Base-by-base conservation (phyloP, 192 early-diverging fungal species). In the Coemansia sp. region DNA sequence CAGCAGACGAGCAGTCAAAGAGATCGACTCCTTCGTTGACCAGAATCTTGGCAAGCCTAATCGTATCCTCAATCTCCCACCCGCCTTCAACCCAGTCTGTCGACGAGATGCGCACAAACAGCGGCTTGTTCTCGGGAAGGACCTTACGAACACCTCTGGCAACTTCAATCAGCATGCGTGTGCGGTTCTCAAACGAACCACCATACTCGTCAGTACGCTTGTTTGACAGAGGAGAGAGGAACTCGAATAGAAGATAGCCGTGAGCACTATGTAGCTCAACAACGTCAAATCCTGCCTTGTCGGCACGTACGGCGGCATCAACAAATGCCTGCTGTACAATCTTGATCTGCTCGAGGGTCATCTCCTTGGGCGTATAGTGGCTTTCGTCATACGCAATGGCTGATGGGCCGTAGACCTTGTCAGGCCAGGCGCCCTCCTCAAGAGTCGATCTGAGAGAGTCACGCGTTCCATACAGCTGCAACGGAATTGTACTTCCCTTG, bases 211-310 rank as follows among this genome's bases (percentile, higher is more conserved):
- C 96, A 0, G 91, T 94, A 54, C 96, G 86, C 22, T 82, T 47
- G 77, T 98, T 97, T 59, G 87, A 78, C 22, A 91, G 50, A 6
- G 90, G 87, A 9, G 87, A 89, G 13, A 94, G 56, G 58, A 96
- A 96, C 62, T 85, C 71, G 69, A 86, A 69, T 51, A 92, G 61
- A 39, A 97, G 71, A 64, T 94, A 95, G 11, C 96, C 95, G 69
- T 98, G 90, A 1, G 95, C 93, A 44, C 73, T 83, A 53, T 96
- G 94, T 22, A 98, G 75, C 67, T 98, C 95, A 22, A 96, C 68
- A n/a, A 86, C 85, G 46, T 95, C 91, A 66, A 93, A 91, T 3
- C 91, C 92, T 4, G 93, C 94, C 55, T 84, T 79, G 30, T 82
- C 72, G 0, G 95, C 89, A 25, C 90, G 84, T 34, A 60, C 61